Conservation (phyloP, 2,329 filamentous ascomycete genomes). For the Arthrocladium fulminans region DNA sequence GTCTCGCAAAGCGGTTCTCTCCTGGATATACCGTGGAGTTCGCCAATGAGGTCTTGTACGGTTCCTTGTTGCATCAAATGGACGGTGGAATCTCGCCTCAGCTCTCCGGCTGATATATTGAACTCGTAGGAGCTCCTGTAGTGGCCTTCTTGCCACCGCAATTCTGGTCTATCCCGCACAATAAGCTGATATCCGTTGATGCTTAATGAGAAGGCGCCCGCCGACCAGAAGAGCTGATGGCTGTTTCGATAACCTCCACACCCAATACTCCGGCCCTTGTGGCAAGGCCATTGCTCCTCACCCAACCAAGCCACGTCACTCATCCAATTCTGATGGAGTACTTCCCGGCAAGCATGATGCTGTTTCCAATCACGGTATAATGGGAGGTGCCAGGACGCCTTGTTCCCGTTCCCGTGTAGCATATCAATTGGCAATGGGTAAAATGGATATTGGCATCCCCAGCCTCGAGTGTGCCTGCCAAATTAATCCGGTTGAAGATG, state of each 20-base stretch:
- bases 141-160: slow-evolving; percentile 64
- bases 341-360: slow-evolving; percentile 64
- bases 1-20: slow-evolving; percentile 48
- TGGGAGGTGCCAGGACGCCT: slow-evolving; percentile 58
- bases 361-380: slow-evolving; percentile 59
- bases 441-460: slow-evolving; percentile 29
- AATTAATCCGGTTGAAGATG: slow-evolving; percentile 51
- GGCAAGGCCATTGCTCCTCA: slow-evolving; percentile 36
- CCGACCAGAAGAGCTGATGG: slow-evolving; percentile 50
- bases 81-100: slow-evolving; percentile 54
- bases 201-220: slow-evolving; percentile 45
- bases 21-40: slow-evolving; percentile 59
- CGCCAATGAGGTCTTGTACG: slow-evolving; percentile 55
- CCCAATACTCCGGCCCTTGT: slow-evolving; percentile 49
- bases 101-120: slow-evolving; percentile 46
- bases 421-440: slow-evolving; percentile 53
- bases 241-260: slow-evolving; percentile 57
- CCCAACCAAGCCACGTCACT: slow-evolving; percentile 50
- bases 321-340: slow-evolving; percentile 58
- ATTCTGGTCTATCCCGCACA: slow-evolving; percentile 47
- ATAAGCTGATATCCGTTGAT: slow-evolving; percentile 39
- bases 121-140: slow-evolving; percentile 65
- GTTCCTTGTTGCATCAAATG: slow-evolving; percentile 51
- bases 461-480: slow-evolving; percentile 16
- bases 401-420: slow-evolving; percentile 62